A percentile compares a stretch with the other conserved stretches of the same genome.
phyloP scores from a whole-genome alignment of 2,329 filamentous ascomycete species.

The Dactylellina leptospora region DNA sequence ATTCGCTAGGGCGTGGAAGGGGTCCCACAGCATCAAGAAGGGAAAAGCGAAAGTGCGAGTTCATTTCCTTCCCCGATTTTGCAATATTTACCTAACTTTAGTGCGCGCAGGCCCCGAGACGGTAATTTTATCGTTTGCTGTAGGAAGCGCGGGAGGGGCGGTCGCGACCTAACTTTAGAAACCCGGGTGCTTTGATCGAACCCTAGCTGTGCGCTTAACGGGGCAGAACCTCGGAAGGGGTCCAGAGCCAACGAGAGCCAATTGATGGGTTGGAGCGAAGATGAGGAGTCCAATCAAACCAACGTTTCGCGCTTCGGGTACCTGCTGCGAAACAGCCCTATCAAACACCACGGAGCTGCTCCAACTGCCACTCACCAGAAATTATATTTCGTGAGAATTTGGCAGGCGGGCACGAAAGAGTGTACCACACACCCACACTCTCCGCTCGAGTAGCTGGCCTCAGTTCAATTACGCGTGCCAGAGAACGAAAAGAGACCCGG shows the following conservation, averaged over 20 bases:
- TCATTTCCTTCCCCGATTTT: constrained; percentile 10
- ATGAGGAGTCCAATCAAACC: constrained; percentile 33
- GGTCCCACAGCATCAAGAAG: background rate
- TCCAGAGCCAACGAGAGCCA: constrained; percentile 24
- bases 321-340: constrained; percentile 42
- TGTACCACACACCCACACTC: background rate
- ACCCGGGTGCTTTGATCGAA: too few relatives aligned
- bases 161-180: constrained; percentile 50
- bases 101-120: too few relatives aligned
- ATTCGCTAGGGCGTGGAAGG: constrained; percentile 28
- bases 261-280: constrained; percentile 23
- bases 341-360: constrained; percentile 22
- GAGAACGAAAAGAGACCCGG: too few relatives aligned
- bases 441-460: too few relatives aligned
- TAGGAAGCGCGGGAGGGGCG: constrained; percentile 42
- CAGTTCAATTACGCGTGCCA: too few relatives aligned
- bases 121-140: constrained; percentile 29
- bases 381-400: background rate
- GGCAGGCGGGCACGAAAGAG: background rate
- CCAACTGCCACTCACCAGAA: background rate
- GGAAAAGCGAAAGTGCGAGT: background rate
- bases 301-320: constrained; percentile 41
- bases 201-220: constrained; percentile 43
- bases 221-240: background rate
- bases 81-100: constrained; percentile 1